Conservation (phyloP, 1,284 basidiomycete species). For the Porodaedalea pini region DNA sequence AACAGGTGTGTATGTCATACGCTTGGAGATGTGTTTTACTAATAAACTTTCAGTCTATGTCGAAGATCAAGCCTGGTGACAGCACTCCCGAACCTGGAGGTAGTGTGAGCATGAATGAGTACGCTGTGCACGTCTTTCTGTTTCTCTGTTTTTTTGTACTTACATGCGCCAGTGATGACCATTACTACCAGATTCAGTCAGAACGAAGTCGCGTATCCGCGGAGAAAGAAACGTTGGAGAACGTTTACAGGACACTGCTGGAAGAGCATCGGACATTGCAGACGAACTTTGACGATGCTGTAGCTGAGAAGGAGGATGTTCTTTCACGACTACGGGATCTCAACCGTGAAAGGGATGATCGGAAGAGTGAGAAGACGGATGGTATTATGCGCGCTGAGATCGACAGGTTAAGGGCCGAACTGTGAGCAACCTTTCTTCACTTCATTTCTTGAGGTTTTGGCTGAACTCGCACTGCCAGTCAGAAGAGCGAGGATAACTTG, state of each 20-base stretch:
- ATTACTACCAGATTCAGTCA: slow-evolving; percentile 79
- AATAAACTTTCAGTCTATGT: slow-evolving; percentile 57
- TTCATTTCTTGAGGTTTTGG: neutral
- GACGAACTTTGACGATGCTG: slow-evolving; percentile 63
- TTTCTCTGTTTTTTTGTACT: neutral
- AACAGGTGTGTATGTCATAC: slow-evolving; percentile 51
- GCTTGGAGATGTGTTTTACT: neutral
- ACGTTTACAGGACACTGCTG: slow-evolving; percentile 70
- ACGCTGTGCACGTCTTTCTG: slow-evolving; percentile 30
- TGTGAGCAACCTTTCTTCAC: slow-evolving; percentile 51
- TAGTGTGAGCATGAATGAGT: slow-evolving; percentile 66
- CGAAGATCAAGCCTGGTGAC: slow-evolving; percentile 51
- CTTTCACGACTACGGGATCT: slow-evolving; percentile 53
- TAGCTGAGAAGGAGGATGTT: slow-evolving; percentile 72
- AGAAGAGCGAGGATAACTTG: slow-evolving; percentile 87
- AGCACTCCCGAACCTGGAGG: slow-evolving; percentile 38
- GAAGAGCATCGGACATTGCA: slow-evolving; percentile 75
- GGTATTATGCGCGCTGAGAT: slow-evolving; percentile 72
- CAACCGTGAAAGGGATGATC: slow-evolving; percentile 54
- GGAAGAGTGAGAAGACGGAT: slow-evolving; percentile 65
- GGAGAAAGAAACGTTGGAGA: slow-evolving; percentile 79
- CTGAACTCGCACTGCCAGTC: slow-evolving; percentile 48
- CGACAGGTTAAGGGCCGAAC: slow-evolving; percentile 70
- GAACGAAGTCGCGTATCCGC: slow-evolving; percentile 69
- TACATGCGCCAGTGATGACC: slow-evolving; percentile 62